Percentiles rank a stretch among this genome's conserved stretches.
Evolutionary conservation across 495 filamentous ascomycete genomes (phyloP).

Genomic region (Cercophora sp.): DNA sequence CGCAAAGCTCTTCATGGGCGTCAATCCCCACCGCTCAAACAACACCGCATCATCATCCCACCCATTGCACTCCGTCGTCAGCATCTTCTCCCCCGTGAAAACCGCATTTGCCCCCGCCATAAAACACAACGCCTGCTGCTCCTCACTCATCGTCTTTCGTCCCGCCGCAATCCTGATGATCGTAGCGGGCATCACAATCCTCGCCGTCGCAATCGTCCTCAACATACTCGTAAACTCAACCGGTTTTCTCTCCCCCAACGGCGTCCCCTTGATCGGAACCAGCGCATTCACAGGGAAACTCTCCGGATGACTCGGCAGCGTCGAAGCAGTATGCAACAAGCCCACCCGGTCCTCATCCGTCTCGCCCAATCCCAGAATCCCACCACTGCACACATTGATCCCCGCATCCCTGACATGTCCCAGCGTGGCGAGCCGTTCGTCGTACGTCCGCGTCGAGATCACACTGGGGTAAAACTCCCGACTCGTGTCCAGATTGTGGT

Average conservation of each 20-base stretch:
- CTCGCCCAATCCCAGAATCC: constrained; percentile 78
- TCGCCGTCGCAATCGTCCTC: constrained; percentile 73
- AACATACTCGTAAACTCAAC: constrained; percentile 67
- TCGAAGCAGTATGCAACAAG: constrained; percentile 71
- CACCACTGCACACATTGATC: constrained; percentile 80
- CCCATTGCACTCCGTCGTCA: constrained; percentile 81
- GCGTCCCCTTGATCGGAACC: constrained; percentile 81
- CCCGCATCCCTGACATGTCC: constrained; percentile 73
- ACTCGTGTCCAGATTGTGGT: constrained; percentile 87
- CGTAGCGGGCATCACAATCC: constrained; percentile 71
- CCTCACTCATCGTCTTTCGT: constrained; percentile 70
- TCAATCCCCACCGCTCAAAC: constrained; percentile 74
- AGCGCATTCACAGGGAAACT: constrained; percentile 82
- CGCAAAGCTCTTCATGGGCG: constrained; percentile 49
- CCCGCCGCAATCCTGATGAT: constrained; percentile 81
- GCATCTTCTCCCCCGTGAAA: constrained; percentile 89
- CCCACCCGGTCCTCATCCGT: constrained; percentile 69
- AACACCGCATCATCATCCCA: constrained; percentile 81
- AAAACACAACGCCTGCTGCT: constrained; percentile 80
- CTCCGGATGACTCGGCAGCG: constrained; percentile 72
- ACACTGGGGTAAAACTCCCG: constrained; percentile 77
- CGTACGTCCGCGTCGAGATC: constrained; percentile 77
- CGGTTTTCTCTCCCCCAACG: constrained; percentile 65
- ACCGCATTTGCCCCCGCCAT: constrained; percentile 83
- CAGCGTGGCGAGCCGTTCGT: constrained; percentile 74